Base-by-base conservation (phyloP, 441 rosid species). In the Syzygium syzygioides region DNA sequence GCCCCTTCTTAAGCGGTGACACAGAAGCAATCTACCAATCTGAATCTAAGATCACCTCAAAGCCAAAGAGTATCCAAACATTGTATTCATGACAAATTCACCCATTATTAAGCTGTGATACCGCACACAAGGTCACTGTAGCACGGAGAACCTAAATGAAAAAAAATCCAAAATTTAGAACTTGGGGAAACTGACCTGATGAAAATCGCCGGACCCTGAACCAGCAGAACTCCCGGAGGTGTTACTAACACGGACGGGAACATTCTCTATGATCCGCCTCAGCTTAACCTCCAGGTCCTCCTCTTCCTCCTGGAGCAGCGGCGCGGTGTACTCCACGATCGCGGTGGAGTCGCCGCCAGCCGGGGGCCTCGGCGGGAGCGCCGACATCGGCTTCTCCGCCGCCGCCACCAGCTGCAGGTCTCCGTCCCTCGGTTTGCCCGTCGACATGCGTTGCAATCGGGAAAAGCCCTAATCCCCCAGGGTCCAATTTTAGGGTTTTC, bases 141-240 rank as follows among this genome's bases (percentile, higher is more conserved):
- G 68, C 68, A 60, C 68, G 68, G 68, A 28, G 7, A 14, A 30
- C 41, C 45, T 32, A 30, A 52, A 54, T 20, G 8, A 66, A 45
- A 25, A 25, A 85, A 52, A 13, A n/a, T 37, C 34, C 45, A 55
- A 25, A 80, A 53, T 37, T 71, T 14, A 55, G 2, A 53, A 86
- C 55, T 9, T 11, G 13, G 17, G 34, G 7, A 12, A 83, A 54
- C 57, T 23, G 87, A 96, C 99, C 98, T 97, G 99, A 86, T 98
- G 99, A 86, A 98, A 98, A 90, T 97, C 99, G 18, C 98, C 98
- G 86, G 98, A 98, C 85, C 98, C 99, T n/a, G 98, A 95, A 91
- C 99, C 98, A 8, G 99, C 99, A 19, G 99, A 98, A 92, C 99
- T 98, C n/a, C 99, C 98, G 4, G 99, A 98, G 79, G 99, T 95